A percentile compares a stretch with the other conserved stretches of the same genome.
These are phyloP conservation scores for Xylariaceae sp. DNA, from an alignment of 2,329 filamentous ascomycete genomes.

Conservation along the genomic window DNA sequence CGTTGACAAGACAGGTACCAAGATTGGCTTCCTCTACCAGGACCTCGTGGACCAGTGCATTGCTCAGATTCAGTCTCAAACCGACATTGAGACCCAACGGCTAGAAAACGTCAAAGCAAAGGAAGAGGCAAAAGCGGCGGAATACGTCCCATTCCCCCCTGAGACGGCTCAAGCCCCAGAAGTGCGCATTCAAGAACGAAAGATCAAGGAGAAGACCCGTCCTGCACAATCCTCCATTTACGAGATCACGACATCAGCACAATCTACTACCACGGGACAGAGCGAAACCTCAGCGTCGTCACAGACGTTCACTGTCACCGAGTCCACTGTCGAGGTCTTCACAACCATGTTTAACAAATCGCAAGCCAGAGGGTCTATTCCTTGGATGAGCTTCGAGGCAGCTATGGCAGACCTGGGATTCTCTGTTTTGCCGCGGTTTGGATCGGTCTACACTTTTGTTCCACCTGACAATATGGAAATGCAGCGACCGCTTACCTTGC, in stretches of 20 bases:
- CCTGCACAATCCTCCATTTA: conserved; percentile 35
- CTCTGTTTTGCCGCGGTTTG: conserved; percentile 19
- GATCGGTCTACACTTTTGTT: conserved; percentile 40
- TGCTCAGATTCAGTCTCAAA: conserved; percentile 28
- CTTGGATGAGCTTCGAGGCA: conserved; percentile 38
- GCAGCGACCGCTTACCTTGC: conserved; percentile 33
- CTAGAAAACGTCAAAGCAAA: background rate
- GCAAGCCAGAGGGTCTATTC: conserved; percentile 30
- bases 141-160: conserved; percentile 19
- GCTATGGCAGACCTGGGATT: conserved; percentile 44
- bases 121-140: conserved; percentile 8
- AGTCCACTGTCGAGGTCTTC: conserved; percentile 39
- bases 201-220: conserved; percentile 45
- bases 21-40: conserved; percentile 43
- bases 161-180: conserved; percentile 21
- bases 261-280: conserved; percentile 4
- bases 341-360: conserved; percentile 33
- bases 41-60: conserved; percentile 41
- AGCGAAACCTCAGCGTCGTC: background rate
- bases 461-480: conserved; percentile 29
- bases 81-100: conserved; percentile 19
- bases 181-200: conserved; percentile 33
- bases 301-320: conserved; percentile 36
- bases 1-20: conserved; percentile 36
- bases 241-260: conserved; percentile 23